phyloP scores from a whole-genome alignment of 176 grass and related monocot genomes.

The Triticum turgidum region DNA sequence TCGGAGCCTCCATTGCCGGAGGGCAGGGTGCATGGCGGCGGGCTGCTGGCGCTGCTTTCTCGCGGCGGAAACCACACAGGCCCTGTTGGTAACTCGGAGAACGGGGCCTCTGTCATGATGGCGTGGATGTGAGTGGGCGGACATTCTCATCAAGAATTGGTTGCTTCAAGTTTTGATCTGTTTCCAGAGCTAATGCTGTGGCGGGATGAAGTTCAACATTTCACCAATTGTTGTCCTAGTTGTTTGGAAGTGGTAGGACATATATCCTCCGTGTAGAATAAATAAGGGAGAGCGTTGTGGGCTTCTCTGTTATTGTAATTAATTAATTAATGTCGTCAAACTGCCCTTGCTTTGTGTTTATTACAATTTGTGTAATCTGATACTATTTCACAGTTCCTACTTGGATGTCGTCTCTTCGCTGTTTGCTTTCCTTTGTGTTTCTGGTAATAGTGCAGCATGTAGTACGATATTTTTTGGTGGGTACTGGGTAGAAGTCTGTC shows the following conservation, averaged over 20 bases:
- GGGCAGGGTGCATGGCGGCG: slow-evolving; percentile 87
- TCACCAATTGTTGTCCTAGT: slow-evolving; percentile 16
- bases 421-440: neutral
- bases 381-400: neutral
- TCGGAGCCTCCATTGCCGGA: slow-evolving; percentile 38
- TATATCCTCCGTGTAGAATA: slow-evolving; percentile 24
- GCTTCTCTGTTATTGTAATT: slow-evolving; percentile 24
- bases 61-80: neutral
- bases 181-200: slow-evolving; percentile 30
- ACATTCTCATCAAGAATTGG: slow-evolving; percentile 18
- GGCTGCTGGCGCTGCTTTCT: slow-evolving; percentile 67
- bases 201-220: slow-evolving; percentile 24
- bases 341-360: neutral
- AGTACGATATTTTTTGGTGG: too few species aligned
- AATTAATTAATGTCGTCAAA: neutral
- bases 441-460: neutral
- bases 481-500: too few species aligned
- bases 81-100: slow-evolving; percentile 7
- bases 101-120: slow-evolving; percentile 24
- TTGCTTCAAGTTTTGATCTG: slow-evolving; percentile 41
- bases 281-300: slow-evolving; percentile 33
- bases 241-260: slow-evolving; percentile 11
- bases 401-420: neutral
- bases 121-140: slow-evolving; percentile 40
- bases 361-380: neutral